phyloP scores from a whole-genome alignment of 192 early-diverging fungal genomes.

The Dissophora globulifera region DNA sequence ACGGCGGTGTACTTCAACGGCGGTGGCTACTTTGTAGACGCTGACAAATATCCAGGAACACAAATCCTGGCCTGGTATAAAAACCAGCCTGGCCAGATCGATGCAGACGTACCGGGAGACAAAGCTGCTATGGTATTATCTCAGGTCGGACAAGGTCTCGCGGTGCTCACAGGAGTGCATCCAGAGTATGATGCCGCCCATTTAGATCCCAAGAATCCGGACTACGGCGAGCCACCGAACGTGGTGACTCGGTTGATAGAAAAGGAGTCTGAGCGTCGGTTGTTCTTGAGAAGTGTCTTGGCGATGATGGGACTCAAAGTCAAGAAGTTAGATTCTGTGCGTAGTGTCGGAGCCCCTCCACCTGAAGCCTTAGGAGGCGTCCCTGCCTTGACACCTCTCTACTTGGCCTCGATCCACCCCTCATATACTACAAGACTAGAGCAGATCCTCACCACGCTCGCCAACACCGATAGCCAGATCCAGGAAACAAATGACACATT shows the following conservation, averaged over 20 bases:
- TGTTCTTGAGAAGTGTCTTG: slow-evolving; percentile 69
- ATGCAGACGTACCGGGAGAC: slow-evolving; percentile 9
- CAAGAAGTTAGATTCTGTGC: slow-evolving; percentile 14
- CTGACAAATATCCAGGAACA: slow-evolving; percentile 35
- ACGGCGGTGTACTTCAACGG: slow-evolving; percentile 75
- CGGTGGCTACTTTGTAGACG: slow-evolving; percentile 73
- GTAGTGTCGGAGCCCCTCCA: slow-evolving; percentile 20
- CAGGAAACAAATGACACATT: slow-evolving; percentile 53
- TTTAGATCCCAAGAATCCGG: slow-evolving; percentile 58
- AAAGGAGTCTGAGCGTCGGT: slow-evolving; percentile 60
- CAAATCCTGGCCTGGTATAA: slow-evolving; percentile 53
- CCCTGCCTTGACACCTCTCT: slow-evolving; percentile 24
- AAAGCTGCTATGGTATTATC: slow-evolving; percentile 78
- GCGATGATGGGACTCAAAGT: slow-evolving; percentile 72
- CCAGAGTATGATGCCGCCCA: slow-evolving; percentile 79
- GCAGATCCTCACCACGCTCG: slow-evolving; percentile 6
- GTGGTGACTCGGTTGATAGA: slow-evolving; percentile 59
- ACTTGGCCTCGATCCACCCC: slow-evolving; percentile 32
- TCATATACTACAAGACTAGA: slow-evolving; percentile 23
- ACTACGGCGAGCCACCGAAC: slow-evolving; percentile 61
- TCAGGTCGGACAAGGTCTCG: slow-evolving; percentile 71
- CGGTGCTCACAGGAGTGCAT: slow-evolving; percentile 84
- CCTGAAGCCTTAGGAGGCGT: slow-evolving; percentile 23
- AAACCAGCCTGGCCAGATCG: slow-evolving; percentile 5
- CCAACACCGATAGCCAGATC: slow-evolving; percentile 20